Evolutionary conservation across 2,329 filamentous ascomycete species (phyloP), one percentile per base, ranked within the genome.

Genomic region (Cercospora berteroae): DNA sequence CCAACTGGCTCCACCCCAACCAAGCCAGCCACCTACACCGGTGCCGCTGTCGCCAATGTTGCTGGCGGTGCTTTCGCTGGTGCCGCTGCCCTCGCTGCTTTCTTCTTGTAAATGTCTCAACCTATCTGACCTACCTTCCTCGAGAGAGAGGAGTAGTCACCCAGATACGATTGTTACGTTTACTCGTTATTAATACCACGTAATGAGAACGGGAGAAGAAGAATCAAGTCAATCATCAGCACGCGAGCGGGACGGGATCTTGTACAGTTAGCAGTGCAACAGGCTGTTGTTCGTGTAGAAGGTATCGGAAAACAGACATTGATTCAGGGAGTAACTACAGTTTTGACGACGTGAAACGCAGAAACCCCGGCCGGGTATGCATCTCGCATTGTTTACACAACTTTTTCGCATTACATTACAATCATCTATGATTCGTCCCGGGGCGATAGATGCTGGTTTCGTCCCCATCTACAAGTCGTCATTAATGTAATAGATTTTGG

Each of bases 91-190:
- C 23, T 70, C 64, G 70, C 64, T 60, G 70, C 70, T 64, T 60
- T 72, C 68, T 70, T 72, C 69, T 65, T 72, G 70, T 72, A 70
- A 67, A 64, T 64, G 33, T 63, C 50, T 31, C 42, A 57, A 57
- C 61, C 27, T 31, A 31, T 64, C 23, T 27, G 39, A 36, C 29
- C 29, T 33, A 13, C n/a, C 8, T 18, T 9, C 27, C 20, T 31
- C 7, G 39, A 27, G 29, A 27, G 5, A n/a, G n/a, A n/a, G n/a
- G n/a, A 27, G 5, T 27, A 20, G 25, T 5, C 25, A 42, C 25
- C 16, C n/a, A 25, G 52, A 31, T 57, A 57, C 52, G 52, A 57
- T 29, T 31, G 29, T 29, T 57, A 57, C 52, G 29, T 29, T 57
- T 57, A 29, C n/a, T 18, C 25, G 16, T 27, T 27, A n/a, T n/a